Percentiles rank a stretch among this genome's conserved stretches.
These are phyloP conservation scores for Calendula officinalis DNA, from an alignment of 129 eudicot genomes.

Conservation along the genomic window DNA sequence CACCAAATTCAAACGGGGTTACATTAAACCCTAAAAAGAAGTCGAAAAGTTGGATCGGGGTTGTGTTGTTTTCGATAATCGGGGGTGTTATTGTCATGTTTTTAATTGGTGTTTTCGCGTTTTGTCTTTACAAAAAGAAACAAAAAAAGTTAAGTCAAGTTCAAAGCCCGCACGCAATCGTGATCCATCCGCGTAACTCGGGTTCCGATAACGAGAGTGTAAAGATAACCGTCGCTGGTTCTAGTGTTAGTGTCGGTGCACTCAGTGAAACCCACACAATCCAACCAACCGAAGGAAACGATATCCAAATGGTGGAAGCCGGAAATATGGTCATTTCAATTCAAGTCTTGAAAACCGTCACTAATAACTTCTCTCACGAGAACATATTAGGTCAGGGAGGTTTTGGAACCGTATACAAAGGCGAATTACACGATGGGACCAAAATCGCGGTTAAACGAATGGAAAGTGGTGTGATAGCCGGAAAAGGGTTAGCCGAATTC, in stretches of 20 bases:
- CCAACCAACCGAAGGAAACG: conserved; percentile 47
- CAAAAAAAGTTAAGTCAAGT: conserved; percentile 78
- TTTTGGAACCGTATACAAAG: conserved; percentile 95
- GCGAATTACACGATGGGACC: conserved; percentile 94
- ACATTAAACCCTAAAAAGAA: conserved; percentile 40
- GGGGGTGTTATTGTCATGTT: conserved; percentile 57
- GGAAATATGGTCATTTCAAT: conserved; percentile 97
- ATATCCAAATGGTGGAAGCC: conserved; percentile 93
- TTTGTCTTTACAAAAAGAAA: conserved; percentile 70
- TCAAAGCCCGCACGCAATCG: conserved; percentile 91
- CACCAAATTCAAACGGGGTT: conserved; percentile 31
- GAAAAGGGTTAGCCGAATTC: conserved; percentile 83
- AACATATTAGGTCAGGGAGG: conserved; percentile 93
- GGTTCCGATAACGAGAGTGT: conserved; percentile 86
- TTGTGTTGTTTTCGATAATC: conserved; percentile 54
- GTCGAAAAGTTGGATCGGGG: conserved; percentile 49
- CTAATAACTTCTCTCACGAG: conserved; percentile 67
- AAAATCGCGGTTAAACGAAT: conserved; percentile 94
- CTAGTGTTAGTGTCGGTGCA: conserved; percentile 80
- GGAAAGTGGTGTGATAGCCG: conserved; percentile 75
- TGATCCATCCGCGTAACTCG: conserved; percentile 84
- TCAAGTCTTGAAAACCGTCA: conserved; percentile 85
- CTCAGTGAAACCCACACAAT: conserved; percentile 69
- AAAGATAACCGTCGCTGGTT: conserved; percentile 95
- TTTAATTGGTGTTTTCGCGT: conserved; percentile 48